Percentiles rank a stretch among this genome's conserved stretches.
Conservation (phyloP, 2,329 filamentous ascomycete genomes). For the Aspergillus neotritici region DNA sequence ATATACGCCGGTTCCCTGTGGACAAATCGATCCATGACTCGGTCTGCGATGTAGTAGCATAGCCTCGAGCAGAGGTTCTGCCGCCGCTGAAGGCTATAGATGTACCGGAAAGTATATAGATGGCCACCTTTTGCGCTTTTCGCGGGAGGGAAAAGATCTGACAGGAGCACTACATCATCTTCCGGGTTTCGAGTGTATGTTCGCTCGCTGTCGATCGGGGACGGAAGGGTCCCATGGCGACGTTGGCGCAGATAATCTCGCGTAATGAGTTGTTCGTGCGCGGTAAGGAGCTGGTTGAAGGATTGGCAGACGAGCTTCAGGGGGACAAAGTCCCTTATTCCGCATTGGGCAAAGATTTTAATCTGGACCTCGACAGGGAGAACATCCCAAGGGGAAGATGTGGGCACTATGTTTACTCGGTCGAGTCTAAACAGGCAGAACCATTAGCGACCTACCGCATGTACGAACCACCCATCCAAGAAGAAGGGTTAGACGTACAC, state of each 20-base stretch:
- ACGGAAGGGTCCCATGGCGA: slow-evolving; percentile 40
- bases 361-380: slow-evolving; percentile 40
- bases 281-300: slow-evolving; percentile 32
- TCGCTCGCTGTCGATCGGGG: slow-evolving; percentile 30
- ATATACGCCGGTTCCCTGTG: slow-evolving; percentile 27
- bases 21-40: slow-evolving; percentile 36
- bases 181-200: slow-evolving; percentile 38
- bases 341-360: slow-evolving; percentile 37
- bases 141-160: slow-evolving; percentile 38
- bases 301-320: slow-evolving; percentile 37
- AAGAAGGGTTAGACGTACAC: slow-evolving; percentile 16
- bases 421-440: slow-evolving; percentile 14
- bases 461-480: background rate
- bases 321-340: slow-evolving; percentile 31
- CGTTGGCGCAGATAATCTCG: slow-evolving; percentile 38
- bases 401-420: slow-evolving; percentile 20
- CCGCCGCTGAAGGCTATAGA: slow-evolving; percentile 32
- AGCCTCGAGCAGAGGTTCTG: slow-evolving; percentile 37
- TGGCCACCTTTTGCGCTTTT: slow-evolving; percentile 33
- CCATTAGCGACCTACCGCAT: slow-evolving; percentile 7
- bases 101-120: slow-evolving; percentile 38
- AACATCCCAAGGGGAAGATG: slow-evolving; percentile 33
- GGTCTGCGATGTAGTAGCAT: slow-evolving; percentile 38
- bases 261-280: slow-evolving; percentile 37
- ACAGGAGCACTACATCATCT: slow-evolving; percentile 41